Percentiles rank a stretch among this genome's conserved stretches.
These are phyloP conservation scores for Ceratobasidium sp. DNA, from an alignment of 1,284 basidiomycete genomes.

Conservation along the genomic window DNA sequence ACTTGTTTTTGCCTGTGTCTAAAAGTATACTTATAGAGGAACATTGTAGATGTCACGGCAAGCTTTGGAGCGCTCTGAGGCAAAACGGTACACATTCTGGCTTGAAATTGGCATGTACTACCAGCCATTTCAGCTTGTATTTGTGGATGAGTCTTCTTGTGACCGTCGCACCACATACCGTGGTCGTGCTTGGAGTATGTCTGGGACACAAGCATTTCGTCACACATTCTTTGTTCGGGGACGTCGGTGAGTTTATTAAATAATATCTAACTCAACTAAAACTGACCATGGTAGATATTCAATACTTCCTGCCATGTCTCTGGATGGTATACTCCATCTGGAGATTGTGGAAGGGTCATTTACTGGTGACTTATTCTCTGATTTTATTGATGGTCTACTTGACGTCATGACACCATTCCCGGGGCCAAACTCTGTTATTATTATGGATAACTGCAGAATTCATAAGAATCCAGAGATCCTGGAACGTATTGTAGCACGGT, in stretches of 20 bases:
- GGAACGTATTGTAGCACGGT: no score
- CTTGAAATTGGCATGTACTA: slow-evolving; percentile 4
- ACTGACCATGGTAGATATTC: no score
- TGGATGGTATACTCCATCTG: no score
- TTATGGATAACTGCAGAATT: no score
- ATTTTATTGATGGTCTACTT: no score
- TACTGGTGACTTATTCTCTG: no score
- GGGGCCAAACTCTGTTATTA: no score
- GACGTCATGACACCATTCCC: no score
- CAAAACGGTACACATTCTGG: neutral
- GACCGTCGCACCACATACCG: slow-evolving; percentile 32
- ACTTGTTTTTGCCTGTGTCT: neutral
- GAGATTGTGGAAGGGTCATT: no score
- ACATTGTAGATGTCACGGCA: slow-evolving; percentile 9
- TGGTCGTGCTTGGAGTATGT: slow-evolving; percentile 24
- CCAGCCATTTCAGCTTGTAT: slow-evolving; percentile 38
- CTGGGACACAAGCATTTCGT: slow-evolving; percentile 29
- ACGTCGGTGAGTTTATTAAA: slow-evolving; percentile 20
- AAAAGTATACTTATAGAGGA: neutral
- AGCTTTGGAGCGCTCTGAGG: slow-evolving; percentile 3
- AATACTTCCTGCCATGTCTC: no score
- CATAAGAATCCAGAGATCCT: no score
- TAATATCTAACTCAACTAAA: no score
- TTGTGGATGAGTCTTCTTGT: slow-evolving; percentile 41
- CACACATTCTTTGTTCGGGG: slow-evolving; percentile 37